Conservation (phyloP, 371 early-diverging fungal species). For the Mortierella sp. region DNA sequence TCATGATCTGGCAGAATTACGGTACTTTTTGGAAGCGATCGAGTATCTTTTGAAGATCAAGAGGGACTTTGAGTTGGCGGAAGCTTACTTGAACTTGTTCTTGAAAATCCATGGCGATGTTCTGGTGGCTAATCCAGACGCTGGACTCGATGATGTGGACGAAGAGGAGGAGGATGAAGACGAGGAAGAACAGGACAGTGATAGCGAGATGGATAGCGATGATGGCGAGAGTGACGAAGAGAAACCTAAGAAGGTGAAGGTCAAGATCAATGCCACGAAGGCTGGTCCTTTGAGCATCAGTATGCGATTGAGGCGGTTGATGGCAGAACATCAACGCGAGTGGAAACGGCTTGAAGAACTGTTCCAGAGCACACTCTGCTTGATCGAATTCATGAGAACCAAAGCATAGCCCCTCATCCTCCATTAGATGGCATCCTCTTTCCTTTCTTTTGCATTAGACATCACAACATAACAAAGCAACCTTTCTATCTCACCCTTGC, state of each 20-base stretch:
- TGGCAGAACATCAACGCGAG: constrained; percentile 60
- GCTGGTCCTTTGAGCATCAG: constrained; percentile 40
- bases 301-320: constrained; percentile 47
- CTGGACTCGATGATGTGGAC: constrained; percentile 56
- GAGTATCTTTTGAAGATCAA: constrained; percentile 66
- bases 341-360: constrained; percentile 76
- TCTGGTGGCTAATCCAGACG: constrained; percentile 68
- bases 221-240: constrained; percentile 26
- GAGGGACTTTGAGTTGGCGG: constrained; percentile 87
- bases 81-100: constrained; percentile 83
- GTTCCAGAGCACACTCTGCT: constrained; percentile 83
- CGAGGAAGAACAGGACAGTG: too few relatives aligned
- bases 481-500: too few relatives aligned
- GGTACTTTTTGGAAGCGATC: constrained; percentile 73
- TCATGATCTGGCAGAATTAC: constrained; percentile 63
- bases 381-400: constrained; percentile 81
- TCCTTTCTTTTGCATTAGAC: too few relatives aligned
- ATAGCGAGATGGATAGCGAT: constrained; percentile 55
- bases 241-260: constrained; percentile 19
- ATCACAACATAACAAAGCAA: too few relatives aligned
- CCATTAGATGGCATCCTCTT: too few relatives aligned
- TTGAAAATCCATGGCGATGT: constrained; percentile 83
- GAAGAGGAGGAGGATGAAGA: constrained; percentile 35
- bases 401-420: too few relatives aligned
- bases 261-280: constrained; percentile 40